Evolutionary conservation across 2,329 filamentous ascomycete genomes (phyloP).

Genomic region (Colletotrichum sansevieriae): DNA sequence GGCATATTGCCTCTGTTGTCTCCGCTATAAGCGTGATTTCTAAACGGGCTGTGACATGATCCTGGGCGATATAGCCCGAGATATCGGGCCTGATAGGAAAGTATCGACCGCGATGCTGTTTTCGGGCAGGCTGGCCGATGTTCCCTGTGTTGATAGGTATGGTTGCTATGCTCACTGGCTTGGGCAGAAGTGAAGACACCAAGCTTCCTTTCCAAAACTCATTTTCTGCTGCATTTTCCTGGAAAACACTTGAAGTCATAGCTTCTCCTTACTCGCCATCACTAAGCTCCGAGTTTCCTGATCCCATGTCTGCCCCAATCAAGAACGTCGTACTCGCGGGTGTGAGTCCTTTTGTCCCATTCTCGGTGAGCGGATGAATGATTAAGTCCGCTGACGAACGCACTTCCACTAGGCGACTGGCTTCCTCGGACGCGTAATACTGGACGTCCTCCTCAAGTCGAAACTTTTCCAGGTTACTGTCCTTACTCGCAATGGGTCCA

Average conservation of each 20-base stretch:
- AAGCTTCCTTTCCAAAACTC: neutral
- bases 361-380: neutral
- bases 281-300: no score
- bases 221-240: neutral
- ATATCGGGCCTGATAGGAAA: constrained; percentile 16
- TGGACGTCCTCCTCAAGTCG: constrained; percentile 48
- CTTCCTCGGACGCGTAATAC: constrained; percentile 48
- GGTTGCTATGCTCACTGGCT: constrained; percentile 3
- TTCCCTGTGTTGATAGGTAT: constrained; percentile 7
- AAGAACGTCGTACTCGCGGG: constrained; percentile 24
- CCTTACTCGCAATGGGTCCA: constrained; percentile 57
- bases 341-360: constrained; percentile 2
- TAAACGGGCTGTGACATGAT: constrained; percentile 16
- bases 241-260: no score
- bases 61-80: constrained; percentile 21
- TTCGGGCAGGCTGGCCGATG: neutral
- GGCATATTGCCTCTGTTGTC: neutral
- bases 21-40: constrained; percentile 9
- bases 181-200: neutral
- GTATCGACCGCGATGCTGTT: neutral
- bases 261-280: no score
- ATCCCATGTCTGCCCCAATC: constrained; percentile 23
- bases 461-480: constrained; percentile 53
- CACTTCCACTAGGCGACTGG: constrained; percentile 48
- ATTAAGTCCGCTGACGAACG: constrained; percentile 2